Percentiles rank a stretch among this genome's conserved stretches.
Evolutionary conservation across 805 yeast genomes (phyloP).

Genomic region (Saccharomycopsis synnaedendra): DNA sequence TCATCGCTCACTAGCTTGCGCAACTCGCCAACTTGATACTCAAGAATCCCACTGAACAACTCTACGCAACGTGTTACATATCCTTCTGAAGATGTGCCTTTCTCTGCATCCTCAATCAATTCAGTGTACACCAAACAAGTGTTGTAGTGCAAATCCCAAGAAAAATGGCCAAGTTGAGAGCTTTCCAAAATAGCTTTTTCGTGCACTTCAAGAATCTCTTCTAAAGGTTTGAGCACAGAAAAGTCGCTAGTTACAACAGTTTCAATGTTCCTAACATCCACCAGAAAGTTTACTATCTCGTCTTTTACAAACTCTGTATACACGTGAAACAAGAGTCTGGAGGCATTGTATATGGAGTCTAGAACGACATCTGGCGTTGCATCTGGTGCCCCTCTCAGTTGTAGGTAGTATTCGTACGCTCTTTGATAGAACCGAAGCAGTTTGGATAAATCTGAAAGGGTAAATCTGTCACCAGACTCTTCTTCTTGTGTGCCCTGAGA

Average conservation of each 20-base stretch:
- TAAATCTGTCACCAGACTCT: conserved; percentile 71
- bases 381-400: conserved; percentile 19
- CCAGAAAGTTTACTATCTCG: conserved; percentile 30
- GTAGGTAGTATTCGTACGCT: conserved; percentile 35
- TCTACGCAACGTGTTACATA: conserved; percentile 4
- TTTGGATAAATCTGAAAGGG: conserved; percentile 52
- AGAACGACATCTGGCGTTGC: conserved; percentile 14
- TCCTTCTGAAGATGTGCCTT: not conserved
- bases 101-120: conserved; percentile 12
- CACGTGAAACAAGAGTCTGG: conserved; percentile 48
- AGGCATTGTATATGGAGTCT: conserved; percentile 49
- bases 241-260: conserved; percentile 10
- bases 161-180: conserved; percentile 1
- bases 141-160: conserved; percentile 16
- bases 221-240: conserved; percentile 7
- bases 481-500: conserved; percentile 49
- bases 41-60: conserved; percentile 7
- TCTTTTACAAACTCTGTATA: conserved; percentile 37
- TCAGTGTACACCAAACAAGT: conserved; percentile 15
- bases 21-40: conserved; percentile 14
- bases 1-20: conserved; percentile 4
- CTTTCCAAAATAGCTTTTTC: conserved; percentile 5
- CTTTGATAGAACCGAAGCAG: conserved; percentile 53
- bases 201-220: conserved; percentile 6
- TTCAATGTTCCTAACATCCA: conserved; percentile 24